Conservation (phyloP, 2,329 filamentous ascomycete species). For the Juglanconis juglandina region DNA sequence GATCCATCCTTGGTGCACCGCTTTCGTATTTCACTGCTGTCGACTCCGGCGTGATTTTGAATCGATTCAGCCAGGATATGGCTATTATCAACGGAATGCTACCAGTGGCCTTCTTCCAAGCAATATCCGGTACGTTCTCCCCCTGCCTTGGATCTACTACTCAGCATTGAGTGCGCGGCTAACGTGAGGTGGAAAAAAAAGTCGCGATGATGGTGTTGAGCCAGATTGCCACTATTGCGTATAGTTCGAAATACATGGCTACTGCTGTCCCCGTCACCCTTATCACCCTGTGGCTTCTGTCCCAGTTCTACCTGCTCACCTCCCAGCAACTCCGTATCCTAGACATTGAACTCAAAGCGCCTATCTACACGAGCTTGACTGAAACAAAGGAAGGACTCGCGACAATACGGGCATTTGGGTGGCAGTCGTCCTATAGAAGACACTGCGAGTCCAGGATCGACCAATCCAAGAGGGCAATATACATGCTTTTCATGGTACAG, state of each 20-base stretch:
- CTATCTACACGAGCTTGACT: neutral
- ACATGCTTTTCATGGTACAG: conserved; percentile 20
- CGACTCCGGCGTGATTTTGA: conserved; percentile 31
- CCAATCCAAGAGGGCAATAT: conserved; percentile 18
- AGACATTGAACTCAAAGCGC: neutral
- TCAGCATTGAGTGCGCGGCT: neutral
- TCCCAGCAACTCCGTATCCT: neutral
- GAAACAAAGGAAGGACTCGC: neutral
- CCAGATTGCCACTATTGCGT: conserved; percentile 38
- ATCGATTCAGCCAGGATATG: conserved; percentile 33
- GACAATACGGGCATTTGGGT: conserved; percentile 13
- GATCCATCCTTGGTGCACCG: conserved; percentile 24
- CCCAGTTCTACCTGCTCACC: neutral
- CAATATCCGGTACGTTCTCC: neutral
- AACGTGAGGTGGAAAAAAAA: conserved; percentile 17
- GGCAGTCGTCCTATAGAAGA: neutral
- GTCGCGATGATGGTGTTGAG: conserved; percentile 24
- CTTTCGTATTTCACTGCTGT: conserved; percentile 32
- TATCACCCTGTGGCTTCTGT: conserved; percentile 36
- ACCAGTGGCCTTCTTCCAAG: conserved; percentile 22
- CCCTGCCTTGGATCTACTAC: neutral
- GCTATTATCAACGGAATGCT: conserved; percentile 28
- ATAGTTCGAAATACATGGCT: conserved; percentile 37
- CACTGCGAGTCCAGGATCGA: conserved; percentile 10
- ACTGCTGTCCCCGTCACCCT: conserved; percentile 41